These are phyloP conservation scores for Penicillium samsonianum DNA, from an alignment of 495 filamentous ascomycete genomes.

Conservation along the genomic window DNA sequence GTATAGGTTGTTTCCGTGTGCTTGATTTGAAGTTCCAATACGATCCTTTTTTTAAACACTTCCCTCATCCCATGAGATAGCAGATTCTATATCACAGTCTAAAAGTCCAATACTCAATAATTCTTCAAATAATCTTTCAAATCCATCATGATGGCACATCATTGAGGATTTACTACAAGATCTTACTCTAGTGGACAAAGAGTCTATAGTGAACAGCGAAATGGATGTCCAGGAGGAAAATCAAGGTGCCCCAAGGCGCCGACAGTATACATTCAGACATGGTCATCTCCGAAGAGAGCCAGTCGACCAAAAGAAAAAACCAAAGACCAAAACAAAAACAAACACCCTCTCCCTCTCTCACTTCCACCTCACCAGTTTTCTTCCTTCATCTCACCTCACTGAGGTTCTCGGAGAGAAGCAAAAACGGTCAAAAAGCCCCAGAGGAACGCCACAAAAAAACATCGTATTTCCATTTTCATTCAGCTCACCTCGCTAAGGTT, in stretches of 20 bases:
- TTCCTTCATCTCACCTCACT: conserved; percentile 16
- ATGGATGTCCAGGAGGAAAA: neutral
- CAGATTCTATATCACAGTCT: too few relatives aligned
- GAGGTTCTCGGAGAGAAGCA: conserved; percentile 11
- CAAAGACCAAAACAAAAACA: conserved; percentile 7
- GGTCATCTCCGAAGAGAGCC: conserved; percentile 5
- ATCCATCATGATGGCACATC: neutral
- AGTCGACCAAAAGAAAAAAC: neutral
- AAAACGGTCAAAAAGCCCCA: conserved; percentile 5
- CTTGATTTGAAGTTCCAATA: too few relatives aligned
- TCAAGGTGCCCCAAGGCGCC: too few relatives aligned
- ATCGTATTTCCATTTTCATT: neutral
- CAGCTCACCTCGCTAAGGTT: conserved; percentile 14
- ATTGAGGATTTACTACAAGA: neutral
- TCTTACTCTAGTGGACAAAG: neutral
- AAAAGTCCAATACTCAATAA: too few relatives aligned
- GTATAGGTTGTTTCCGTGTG: too few relatives aligned
- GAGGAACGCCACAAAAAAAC: neutral
- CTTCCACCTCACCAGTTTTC: too few relatives aligned
- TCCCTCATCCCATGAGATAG: too few relatives aligned
- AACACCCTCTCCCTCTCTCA: too few relatives aligned
- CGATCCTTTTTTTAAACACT: too few relatives aligned
- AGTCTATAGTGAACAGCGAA: conserved; percentile 4
- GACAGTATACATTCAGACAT: conserved; percentile 7
- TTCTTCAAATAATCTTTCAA: too few relatives aligned